Evolutionary conservation across 2,329 filamentous ascomycete species (phyloP).

Genomic region (Paraphoma sp.): DNA sequence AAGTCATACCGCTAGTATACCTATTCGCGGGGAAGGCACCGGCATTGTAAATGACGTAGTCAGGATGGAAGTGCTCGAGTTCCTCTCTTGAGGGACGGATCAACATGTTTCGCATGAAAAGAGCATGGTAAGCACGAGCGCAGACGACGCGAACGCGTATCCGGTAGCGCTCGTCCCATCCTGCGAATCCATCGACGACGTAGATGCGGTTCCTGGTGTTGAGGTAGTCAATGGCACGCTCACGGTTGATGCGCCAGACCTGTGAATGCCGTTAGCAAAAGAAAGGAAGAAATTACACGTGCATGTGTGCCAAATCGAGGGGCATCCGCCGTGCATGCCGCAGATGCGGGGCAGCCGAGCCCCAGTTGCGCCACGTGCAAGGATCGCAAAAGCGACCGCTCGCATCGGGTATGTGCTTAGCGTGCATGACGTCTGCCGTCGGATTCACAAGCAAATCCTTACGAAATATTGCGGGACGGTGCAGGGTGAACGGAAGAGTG

Average conservation of each 20-base stretch:
- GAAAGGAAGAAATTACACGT: background rate
- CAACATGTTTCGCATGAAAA: conserved; percentile 99
- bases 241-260: conserved; percentile 99
- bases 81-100: conserved; percentile 91
- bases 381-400: conserved; percentile 28
- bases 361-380: conserved; percentile 36
- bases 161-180: conserved; percentile 98
- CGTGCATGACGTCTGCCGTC: conserved; percentile 43
- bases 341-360: conserved; percentile 43
- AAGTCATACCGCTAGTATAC: conserved; percentile 98
- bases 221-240: conserved; percentile 97
- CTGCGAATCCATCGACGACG: conserved; percentile 94
- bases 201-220: conserved; percentile 99
- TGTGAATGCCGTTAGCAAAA: conserved; percentile 48
- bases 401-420: conserved; percentile 40
- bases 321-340: conserved; percentile 24
- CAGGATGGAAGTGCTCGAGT: conserved; percentile 96
- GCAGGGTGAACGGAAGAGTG: conserved; percentile 17
- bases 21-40: conserved; percentile 98
- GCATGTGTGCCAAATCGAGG: background rate
- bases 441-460: conserved; percentile 35
- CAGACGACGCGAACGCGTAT: conserved; percentile 98
- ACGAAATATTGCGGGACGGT: conserved; percentile 12
- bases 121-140: conserved; percentile 97
- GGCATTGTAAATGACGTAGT: conserved; percentile 99